Evolutionary conservation across 441 rosid species (phyloP), one percentile per base, ranked within the genome.

Genomic region (Euphorbia celastroides): DNA sequence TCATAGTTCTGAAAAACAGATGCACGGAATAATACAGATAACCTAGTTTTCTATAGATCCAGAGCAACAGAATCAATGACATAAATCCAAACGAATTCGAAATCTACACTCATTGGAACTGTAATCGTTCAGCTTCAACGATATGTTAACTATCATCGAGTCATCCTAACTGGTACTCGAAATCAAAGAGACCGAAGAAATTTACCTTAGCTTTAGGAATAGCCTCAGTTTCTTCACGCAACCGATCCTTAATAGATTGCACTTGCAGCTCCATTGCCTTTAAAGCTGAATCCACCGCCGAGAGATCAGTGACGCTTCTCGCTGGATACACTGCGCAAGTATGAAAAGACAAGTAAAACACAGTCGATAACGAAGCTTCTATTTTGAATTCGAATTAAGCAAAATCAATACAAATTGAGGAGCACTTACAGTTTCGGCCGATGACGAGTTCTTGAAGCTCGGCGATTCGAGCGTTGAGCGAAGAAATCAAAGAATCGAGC

Each of bases 381-480:
- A 10, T 65, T 48, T 41, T 3, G 14, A 30, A 7, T 59, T 30
- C 8, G 41, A 34, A 25, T 20, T 14, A 36, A n/a, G 10, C 31
- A 16, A 42, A 32, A 56, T 13, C 20, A 52, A 28, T 36, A n/a
- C 19, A 34, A 54, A 0, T 62, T 28, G 26, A 9, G 65, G 13
- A 25, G 61, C 51, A 78, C 97, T 85, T 78, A 91, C 95, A 88
- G 90, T 93, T 91, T 20, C 96, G 77, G 38, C 82, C 97, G 71
- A 93, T 88, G 22, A 89, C 95, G 82, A 93, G 93, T 69, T 91
- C 90, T 68, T 93, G 93, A 23, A 91, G 82, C 79, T 88, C 90
- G 22, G 85, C 70, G 65, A 91, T 84, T 26, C 93, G 87, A 69
- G 87, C 67, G 68, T 85, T 82, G 68, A 93, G 88, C 17, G 95